A percentile compares a stretch with the other conserved stretches of the same genome.
Evolutionary conservation across 345 rosid species (phyloP).

Genomic region (Eucalyptus lansdowneana): DNA sequence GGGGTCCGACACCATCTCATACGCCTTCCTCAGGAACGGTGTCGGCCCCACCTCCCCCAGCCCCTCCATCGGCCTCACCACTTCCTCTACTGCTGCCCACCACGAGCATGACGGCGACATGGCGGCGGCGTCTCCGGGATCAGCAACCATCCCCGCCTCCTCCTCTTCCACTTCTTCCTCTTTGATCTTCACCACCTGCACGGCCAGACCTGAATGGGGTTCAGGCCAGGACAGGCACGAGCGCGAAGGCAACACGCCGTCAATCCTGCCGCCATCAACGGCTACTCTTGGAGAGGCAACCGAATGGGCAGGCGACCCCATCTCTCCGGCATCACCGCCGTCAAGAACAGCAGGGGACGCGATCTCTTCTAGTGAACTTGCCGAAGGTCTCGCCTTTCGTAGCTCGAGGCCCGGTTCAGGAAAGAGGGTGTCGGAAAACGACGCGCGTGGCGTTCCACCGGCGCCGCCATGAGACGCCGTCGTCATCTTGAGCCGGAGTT

Average conservation of each 20-base stretch:
- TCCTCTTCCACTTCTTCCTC: neutral
- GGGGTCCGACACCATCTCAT: too few relatives aligned
- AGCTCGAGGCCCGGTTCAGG: neutral
- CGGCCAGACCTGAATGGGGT: neutral
- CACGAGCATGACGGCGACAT: too few relatives aligned
- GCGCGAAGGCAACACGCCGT: neutral
- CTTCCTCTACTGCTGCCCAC: too few relatives aligned
- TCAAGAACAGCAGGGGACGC: neutral
- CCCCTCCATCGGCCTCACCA: too few relatives aligned
- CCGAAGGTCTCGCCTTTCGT: neutral
- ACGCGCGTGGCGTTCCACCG: rapidly evolving
- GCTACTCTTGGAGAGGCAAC: neutral
- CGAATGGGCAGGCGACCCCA: neutral
- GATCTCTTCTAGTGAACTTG: neutral
- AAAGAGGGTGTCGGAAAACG: neutral
- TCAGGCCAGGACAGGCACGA: neutral
- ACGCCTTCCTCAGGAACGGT: too few relatives aligned
- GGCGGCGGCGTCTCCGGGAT: rapidly evolving
- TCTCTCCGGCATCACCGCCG: neutral
- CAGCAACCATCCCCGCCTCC: neutral
- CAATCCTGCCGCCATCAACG: neutral
- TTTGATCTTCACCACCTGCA: neutral
- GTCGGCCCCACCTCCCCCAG: too few relatives aligned
- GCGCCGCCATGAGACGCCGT: neutral
- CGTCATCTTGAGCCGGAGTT: neutral